Percentiles rank a stretch among this genome's conserved stretches.
Conservation (phyloP, 192 early-diverging fungal genomes). For the Obelidium mucronatum region DNA sequence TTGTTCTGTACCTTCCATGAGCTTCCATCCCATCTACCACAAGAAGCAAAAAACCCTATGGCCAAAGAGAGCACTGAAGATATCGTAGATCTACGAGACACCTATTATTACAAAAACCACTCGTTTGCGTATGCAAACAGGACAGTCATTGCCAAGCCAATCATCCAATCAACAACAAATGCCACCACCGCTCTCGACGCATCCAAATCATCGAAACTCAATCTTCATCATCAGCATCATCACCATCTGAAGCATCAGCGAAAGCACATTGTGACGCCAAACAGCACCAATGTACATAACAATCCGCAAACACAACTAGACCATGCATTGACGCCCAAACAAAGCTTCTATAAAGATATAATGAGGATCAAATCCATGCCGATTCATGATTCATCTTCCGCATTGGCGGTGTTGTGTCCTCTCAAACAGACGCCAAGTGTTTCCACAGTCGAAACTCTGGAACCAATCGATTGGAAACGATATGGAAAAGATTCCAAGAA, state of each 20-base stretch:
- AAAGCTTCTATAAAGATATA: background rate
- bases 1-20: no score
- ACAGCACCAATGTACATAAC: background rate
- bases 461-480: background rate
- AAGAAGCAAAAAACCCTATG: no score
- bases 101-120: background rate
- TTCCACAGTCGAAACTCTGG: background rate
- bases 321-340: background rate
- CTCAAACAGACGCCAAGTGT: background rate
- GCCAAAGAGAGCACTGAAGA: no score
- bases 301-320: background rate
- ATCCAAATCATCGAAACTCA: no score
- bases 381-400: no score
- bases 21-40: no score
- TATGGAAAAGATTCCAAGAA: background rate
- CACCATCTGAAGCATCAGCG: no score
- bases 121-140: background rate
- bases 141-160: background rate
- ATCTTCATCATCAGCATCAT: no score
- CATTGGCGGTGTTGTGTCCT: no score
- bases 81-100: background rate
- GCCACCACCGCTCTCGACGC: no score
- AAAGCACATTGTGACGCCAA: background rate
- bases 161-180: background rate
- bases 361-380: background rate